A percentile compares a stretch with the other conserved stretches of the same genome.
These are phyloP conservation scores for Tetradesmus lagerheimii DNA, from an alignment of 139 green algal species.

Conservation along the genomic window DNA sequence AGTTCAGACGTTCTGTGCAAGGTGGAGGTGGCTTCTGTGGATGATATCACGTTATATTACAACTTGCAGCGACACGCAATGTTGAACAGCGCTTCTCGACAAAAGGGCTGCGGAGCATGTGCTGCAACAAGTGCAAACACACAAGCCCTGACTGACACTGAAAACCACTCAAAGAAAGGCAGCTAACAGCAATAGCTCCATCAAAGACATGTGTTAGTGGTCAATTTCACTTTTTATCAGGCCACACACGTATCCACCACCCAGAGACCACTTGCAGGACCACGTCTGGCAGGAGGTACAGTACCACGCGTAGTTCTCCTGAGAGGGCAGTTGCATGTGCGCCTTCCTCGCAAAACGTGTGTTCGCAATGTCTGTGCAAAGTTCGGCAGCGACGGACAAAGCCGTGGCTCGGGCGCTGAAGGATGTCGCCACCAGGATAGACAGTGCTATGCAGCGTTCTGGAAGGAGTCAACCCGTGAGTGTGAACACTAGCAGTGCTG, in stretches of 20 bases:
- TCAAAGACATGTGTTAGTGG: no score
- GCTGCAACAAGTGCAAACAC: neutral
- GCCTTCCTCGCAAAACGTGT: constrained; percentile 15
- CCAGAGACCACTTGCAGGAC: neutral
- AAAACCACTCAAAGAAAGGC: no score
- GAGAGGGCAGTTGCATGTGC: neutral
- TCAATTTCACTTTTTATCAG: no score
- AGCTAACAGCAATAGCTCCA: no score
- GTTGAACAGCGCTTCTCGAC: no score
- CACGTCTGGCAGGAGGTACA: neutral
- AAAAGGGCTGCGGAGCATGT: no score
- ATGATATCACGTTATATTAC: no score
- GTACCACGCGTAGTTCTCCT: neutral
- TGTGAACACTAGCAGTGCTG: neutral
- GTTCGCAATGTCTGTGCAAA: constrained; percentile 34
- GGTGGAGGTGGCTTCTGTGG: no score
- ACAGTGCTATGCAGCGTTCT: constrained; percentile 8
- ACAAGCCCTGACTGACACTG: neutral
- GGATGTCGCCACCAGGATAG: constrained; percentile 22
- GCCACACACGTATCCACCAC: neutral
- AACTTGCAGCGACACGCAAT: no score
- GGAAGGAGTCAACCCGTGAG: constrained; percentile 9
- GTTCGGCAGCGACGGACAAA: neutral
- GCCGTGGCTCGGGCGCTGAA: constrained; percentile 31
- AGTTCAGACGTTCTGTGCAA: no score